A percentile compares a stretch with the other conserved stretches of the same genome.
Conservation (phyloP, 106 monocot species). For the Dactylorhiza incarnata region DNA sequence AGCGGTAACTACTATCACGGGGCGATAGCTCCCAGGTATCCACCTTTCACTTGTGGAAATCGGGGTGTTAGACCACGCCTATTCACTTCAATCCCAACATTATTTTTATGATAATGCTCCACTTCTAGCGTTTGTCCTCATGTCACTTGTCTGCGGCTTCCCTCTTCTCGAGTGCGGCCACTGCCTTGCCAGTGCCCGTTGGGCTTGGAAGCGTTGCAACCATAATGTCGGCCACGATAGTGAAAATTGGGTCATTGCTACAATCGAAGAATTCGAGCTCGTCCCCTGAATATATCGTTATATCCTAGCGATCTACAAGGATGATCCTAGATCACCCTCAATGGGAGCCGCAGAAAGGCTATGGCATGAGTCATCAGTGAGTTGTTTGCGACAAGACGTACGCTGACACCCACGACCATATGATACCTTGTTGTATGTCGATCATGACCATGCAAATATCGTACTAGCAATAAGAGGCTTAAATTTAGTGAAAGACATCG, state of each 20-base stretch:
- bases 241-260: slow-evolving; percentile 72
- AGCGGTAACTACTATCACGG: no score
- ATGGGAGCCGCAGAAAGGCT: slow-evolving; percentile 49
- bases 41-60: no score
- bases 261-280: slow-evolving; percentile 60
- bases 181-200: slow-evolving; percentile 70
- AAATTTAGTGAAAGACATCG: slow-evolving; percentile 68
- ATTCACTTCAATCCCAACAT: background rate
- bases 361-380: slow-evolving; percentile 42
- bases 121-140: slow-evolving; percentile 8
- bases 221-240: slow-evolving; percentile 69
- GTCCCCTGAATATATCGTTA: slow-evolving; percentile 72
- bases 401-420: slow-evolving; percentile 43
- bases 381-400: slow-evolving; percentile 46
- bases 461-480: slow-evolving; percentile 78
- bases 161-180: slow-evolving; percentile 81
- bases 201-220: slow-evolving; percentile 78
- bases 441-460: slow-evolving; percentile 59
- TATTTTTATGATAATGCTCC: background rate
- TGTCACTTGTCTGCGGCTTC: slow-evolving; percentile 68
- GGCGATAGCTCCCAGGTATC: no score
- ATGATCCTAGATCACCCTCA: slow-evolving; percentile 50
- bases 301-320: slow-evolving; percentile 70
- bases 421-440: slow-evolving; percentile 71
- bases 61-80: background rate